These are phyloP conservation scores for Lentinus brumalis DNA, from an alignment of 768 basidiomycete species.

Conservation along the genomic window DNA sequence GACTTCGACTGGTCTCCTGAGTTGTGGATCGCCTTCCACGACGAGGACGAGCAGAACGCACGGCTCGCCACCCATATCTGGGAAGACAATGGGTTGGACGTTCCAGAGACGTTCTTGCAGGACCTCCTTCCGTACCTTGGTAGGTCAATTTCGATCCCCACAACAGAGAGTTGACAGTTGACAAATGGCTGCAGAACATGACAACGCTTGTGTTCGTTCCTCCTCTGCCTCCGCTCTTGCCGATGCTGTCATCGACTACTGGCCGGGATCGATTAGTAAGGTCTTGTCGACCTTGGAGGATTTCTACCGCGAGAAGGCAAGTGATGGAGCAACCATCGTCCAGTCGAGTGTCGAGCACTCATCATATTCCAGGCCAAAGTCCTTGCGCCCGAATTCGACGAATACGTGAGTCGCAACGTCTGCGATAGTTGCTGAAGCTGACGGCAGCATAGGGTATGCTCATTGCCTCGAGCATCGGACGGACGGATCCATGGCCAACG, in stretches of 20 bases:
- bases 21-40: constrained; percentile 87
- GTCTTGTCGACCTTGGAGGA: constrained; percentile 60
- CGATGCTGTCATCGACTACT: constrained; percentile 65
- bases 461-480: constrained; percentile 81
- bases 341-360: background rate
- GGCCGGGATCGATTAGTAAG: constrained; percentile 56
- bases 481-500: constrained; percentile 85
- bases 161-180: too few species aligned
- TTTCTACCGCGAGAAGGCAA: constrained; percentile 83
- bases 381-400: constrained; percentile 88
- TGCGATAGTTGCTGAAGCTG: background rate
- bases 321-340: background rate
- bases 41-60: constrained; percentile 87
- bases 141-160: constrained; percentile 33
- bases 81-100: constrained; percentile 95
- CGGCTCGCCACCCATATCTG: constrained; percentile 79
- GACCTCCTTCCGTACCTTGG: constrained; percentile 70
- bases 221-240: constrained; percentile 74
- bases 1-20: constrained; percentile 92
- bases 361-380: constrained; percentile 65
- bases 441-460: constrained; percentile 77
- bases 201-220: constrained; percentile 77
- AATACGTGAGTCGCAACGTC: constrained; percentile 66
- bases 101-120: constrained; percentile 65
- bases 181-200: constrained; percentile 56